These are phyloP conservation scores for Akanthomyces dipterigenus DNA, from an alignment of 2,329 filamentous ascomycete genomes.

Conservation along the genomic window DNA sequence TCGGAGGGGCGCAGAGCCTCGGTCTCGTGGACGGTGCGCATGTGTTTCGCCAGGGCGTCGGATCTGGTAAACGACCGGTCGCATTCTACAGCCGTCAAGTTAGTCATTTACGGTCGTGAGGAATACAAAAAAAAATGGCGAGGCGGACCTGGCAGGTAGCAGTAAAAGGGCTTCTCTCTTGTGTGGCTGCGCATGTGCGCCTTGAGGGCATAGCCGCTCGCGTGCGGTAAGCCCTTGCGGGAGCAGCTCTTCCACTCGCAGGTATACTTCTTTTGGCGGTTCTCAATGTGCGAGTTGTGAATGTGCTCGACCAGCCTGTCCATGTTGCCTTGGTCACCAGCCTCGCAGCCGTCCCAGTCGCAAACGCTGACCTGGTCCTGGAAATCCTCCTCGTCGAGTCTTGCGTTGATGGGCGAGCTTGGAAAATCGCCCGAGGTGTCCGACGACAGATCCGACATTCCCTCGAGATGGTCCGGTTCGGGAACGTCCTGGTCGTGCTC, in stretches of 20 bases:
- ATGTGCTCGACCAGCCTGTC: conserved; percentile 75
- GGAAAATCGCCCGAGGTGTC: conserved; percentile 85
- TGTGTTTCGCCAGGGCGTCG: conserved; percentile 93
- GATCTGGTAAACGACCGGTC: conserved; percentile 94
- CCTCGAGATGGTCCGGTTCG: conserved; percentile 47
- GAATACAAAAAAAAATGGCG: not conserved
- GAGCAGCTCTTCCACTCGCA: conserved; percentile 93
- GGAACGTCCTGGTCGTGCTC: conserved; percentile 37
- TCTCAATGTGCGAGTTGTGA: conserved; percentile 90
- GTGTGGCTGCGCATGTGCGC: conserved; percentile 98
- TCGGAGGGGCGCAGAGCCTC: conserved; percentile 80
- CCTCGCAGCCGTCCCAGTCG: conserved; percentile 68
- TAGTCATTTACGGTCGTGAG: not conserved
- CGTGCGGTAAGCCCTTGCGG: conserved; percentile 84
- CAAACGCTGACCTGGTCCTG: conserved; percentile 74
- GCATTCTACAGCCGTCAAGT: conserved; percentile 61
- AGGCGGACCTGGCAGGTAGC: conserved; percentile 74
- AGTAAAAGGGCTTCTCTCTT: conserved; percentile 97
- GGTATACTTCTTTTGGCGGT: conserved; percentile 91
- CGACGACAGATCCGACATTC: conserved; percentile 70
- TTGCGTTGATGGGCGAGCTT: conserved; percentile 59
- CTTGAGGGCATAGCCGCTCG: conserved; percentile 90
- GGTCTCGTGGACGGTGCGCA: conserved; percentile 97
- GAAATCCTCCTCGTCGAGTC: conserved; percentile 67
- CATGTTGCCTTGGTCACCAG: conserved; percentile 70